Evolutionary conservation across 2,329 filamentous ascomycete species (phyloP), one percentile per base, ranked within the genome.

Genomic region (Verticillium nubilum): DNA sequence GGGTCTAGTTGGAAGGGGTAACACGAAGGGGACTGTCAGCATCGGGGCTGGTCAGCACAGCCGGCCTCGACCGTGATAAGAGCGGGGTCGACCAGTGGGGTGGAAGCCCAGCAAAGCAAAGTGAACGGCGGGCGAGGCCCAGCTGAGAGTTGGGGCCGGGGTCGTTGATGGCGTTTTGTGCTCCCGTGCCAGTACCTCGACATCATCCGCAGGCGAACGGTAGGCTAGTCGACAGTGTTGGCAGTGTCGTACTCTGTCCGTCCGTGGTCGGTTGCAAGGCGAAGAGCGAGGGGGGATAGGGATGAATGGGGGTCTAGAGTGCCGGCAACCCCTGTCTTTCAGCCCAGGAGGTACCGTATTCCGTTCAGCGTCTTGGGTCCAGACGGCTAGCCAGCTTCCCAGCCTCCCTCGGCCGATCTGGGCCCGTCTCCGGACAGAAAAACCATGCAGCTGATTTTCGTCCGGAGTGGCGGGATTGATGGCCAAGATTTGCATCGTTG

Each of bases 281-380:
- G 52, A 37, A 27, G 31, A 56, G 54, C 57, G 31, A 61, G 52
- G 53, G 52, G 59, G 61, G 60, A 57, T 52, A 59, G 31, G 60
- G 27, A 55, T 26, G 58, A 31, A 31, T 13, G 19, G 58, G 35
- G 60, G 59, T 54, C 19, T 54, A 28, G 31, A 54, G 42, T 50
- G 19, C 31, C 52, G 33, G 26, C 15, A 17, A 64, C 57, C 63
- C 64, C 59, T 62, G 64, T 62, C 58, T 19, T 63, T 63, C 62
- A 66, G 63, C 63, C 60, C 56, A 58, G 26, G 55, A 63, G 57
- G 58, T 58, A 47, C 42, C 42, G 42, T 47, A 23, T 47, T 47
- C n/a, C n/a, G 42, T 25, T 47, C 42, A 19, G 42, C 42, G 42
- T 6, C 19, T n/a, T 47, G 42, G 19, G 42, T 23, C 42, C 42